These are phyloP conservation scores for Trichoderma cornu-damae DNA, from an alignment of 2,329 filamentous ascomycete genomes.

Conservation along the genomic window DNA sequence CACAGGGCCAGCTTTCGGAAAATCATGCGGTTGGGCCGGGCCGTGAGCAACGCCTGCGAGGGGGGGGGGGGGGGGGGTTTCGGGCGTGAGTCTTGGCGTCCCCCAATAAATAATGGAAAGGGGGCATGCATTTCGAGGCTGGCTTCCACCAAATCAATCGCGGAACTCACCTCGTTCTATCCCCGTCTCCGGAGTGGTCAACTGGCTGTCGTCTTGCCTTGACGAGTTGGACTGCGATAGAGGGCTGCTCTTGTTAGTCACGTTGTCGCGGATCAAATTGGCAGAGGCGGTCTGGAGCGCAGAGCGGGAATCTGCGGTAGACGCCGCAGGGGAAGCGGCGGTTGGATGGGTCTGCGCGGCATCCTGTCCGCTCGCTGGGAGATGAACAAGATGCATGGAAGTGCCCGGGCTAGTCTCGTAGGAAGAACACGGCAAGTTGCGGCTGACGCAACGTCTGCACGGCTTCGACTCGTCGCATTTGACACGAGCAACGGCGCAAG, in stretches of 20 bases:
- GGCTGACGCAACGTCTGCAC: constrained; percentile 46
- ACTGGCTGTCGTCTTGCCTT: constrained; percentile 32
- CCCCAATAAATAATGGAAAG: background rate
- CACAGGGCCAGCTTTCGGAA: constrained; percentile 18
- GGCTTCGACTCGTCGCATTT: constrained; percentile 54
- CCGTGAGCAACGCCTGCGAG: constrained; percentile 17
- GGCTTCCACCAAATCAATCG: background rate
- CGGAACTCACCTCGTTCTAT: constrained; percentile 28
- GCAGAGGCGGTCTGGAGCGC: constrained; percentile 21
- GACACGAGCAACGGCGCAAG: constrained; percentile 48
- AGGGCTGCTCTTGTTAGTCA: constrained; percentile 26
- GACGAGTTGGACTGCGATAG: constrained; percentile 24
- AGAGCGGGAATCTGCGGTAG: constrained; percentile 22
- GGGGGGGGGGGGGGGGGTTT: background rate
- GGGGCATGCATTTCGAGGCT: background rate
- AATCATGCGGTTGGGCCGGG: constrained; percentile 11
- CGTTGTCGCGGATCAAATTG: constrained; percentile 21
- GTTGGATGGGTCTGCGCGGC: constrained; percentile 16
- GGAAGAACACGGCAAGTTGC: constrained; percentile 42
- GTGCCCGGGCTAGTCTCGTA: constrained; percentile 37
- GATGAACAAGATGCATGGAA: constrained; percentile 41
- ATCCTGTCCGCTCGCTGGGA: constrained; percentile 35
- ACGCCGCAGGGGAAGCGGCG: background rate
- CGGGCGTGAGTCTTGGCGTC: constrained; percentile 7
- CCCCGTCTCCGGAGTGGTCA: constrained; percentile 34